These are phyloP conservation scores for Yamadazyma ubonensis DNA, from an alignment of 805 yeast species.

Conservation along the genomic window DNA sequence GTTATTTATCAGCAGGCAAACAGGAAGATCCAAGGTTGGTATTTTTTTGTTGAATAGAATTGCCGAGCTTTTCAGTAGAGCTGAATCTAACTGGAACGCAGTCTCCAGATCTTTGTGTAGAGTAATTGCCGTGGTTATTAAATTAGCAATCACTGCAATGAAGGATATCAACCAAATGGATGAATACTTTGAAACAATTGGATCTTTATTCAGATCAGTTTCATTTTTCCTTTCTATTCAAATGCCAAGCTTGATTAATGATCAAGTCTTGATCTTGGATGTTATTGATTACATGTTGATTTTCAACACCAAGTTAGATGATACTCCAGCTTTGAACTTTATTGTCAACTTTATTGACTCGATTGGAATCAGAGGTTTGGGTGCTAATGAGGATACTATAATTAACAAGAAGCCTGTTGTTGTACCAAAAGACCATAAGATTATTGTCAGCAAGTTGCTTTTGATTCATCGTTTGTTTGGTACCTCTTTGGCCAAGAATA, in stretches of 20 bases:
- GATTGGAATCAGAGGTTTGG: slow-evolving; percentile 57
- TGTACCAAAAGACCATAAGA: slow-evolving; percentile 51
- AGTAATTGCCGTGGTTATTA: slow-evolving; percentile 51
- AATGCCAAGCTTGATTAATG: slow-evolving; percentile 50
- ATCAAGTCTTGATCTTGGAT: slow-evolving; percentile 63
- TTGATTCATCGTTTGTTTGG: slow-evolving; percentile 56
- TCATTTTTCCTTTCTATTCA: slow-evolving; percentile 48
- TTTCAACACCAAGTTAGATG: slow-evolving; percentile 39
- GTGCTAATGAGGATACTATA: slow-evolving; percentile 37
- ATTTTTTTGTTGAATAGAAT: slow-evolving; percentile 46
- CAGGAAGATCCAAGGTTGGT: slow-evolving; percentile 50
- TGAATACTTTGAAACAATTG: slow-evolving; percentile 26
- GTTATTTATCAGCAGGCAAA: slow-evolving; percentile 39
- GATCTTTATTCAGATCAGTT: slow-evolving; percentile 38
- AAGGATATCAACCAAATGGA: slow-evolving; percentile 15
- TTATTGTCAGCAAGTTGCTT: slow-evolving; percentile 57
- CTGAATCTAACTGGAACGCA: slow-evolving; percentile 57
- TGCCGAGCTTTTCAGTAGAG: slow-evolving; percentile 46
- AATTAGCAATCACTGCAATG: slow-evolving; percentile 31
- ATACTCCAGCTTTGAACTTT: slow-evolving; percentile 38
- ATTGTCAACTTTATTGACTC: slow-evolving; percentile 49
- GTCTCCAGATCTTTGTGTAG: slow-evolving; percentile 66
- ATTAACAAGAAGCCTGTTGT: slow-evolving; percentile 17
- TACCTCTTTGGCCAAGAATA: slow-evolving; percentile 31
- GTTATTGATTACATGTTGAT: slow-evolving; percentile 55